Conservation (phyloP, 1,284 basidiomycete genomes). For the Fomitopsis pinicola region DNA sequence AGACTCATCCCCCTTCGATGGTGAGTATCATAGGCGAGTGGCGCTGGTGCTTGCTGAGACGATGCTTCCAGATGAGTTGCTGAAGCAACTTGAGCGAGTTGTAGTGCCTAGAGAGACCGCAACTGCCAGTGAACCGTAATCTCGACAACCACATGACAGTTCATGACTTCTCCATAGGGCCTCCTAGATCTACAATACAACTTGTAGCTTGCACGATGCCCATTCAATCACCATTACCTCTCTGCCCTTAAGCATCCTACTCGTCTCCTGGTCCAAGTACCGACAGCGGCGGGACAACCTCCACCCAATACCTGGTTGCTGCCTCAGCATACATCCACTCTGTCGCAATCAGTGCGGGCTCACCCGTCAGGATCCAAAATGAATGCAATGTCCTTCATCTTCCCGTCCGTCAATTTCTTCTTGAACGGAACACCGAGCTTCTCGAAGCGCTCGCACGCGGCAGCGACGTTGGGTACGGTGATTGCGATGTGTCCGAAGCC, state of each 20-base stretch:
- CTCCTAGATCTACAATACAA: too few species aligned
- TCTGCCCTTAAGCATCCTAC: neutral
- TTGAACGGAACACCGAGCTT: conserved; percentile 82
- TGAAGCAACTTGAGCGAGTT: too few species aligned
- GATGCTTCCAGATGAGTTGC: too few species aligned
- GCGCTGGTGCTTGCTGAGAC: too few species aligned
- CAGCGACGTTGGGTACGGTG: conserved; percentile 77
- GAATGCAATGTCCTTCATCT: conserved; percentile 85
- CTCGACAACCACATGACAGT: too few species aligned
- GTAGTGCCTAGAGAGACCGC: too few species aligned
- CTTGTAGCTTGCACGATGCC: too few species aligned
- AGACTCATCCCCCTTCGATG: too few species aligned
- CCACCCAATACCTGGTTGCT: conserved; percentile 16
- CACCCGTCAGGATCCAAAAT: conserved; percentile 85
- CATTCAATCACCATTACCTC: too few species aligned
- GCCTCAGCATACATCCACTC: neutral
- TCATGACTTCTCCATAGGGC: too few species aligned
- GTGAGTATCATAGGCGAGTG: too few species aligned
- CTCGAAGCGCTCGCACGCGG: conserved; percentile 82
- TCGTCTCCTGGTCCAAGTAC: conserved; percentile 8
- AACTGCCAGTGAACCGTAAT: too few species aligned
- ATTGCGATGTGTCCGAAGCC: conserved; percentile 88
- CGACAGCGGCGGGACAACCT: conserved; percentile 10
- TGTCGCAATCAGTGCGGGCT: conserved; percentile 15
- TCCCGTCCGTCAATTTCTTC: conserved; percentile 84